Evolutionary conservation across 306 rosid species (phyloP).

Genomic region (Prunus mira): DNA sequence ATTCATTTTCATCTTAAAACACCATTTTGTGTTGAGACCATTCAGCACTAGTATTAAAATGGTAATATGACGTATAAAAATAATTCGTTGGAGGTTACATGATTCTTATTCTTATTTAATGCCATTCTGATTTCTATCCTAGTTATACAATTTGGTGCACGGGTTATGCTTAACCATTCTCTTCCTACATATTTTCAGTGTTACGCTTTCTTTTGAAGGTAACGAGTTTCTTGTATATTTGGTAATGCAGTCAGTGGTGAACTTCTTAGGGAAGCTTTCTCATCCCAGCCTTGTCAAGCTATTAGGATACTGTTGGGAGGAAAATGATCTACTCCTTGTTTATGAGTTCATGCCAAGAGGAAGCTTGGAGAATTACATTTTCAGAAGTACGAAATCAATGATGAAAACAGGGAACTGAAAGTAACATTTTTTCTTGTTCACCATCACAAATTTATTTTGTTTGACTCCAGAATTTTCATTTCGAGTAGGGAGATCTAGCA

Average conservation of each 20-base stretch:
- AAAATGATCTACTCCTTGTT: slow-evolving; percentile 71
- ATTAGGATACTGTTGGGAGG: slow-evolving; percentile 73
- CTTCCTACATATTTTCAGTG: background rate
- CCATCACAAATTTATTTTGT: background rate
- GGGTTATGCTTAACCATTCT: background rate
- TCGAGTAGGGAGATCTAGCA: slow-evolving; percentile 47
- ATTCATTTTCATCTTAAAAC: background rate
- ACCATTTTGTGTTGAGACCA: background rate
- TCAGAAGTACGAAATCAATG: slow-evolving; percentile 58
- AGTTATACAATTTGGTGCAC: background rate
- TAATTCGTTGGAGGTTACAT: too few species aligned
- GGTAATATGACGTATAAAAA: too few species aligned
- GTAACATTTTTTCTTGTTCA: background rate
- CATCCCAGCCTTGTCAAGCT: slow-evolving; percentile 86
- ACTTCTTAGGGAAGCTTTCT: slow-evolving; percentile 68
- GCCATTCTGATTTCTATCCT: background rate
- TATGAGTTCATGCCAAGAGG: slow-evolving; percentile 86
- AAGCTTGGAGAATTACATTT: slow-evolving; percentile 87
- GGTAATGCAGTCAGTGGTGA: slow-evolving; percentile 68
- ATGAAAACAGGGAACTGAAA: background rate
- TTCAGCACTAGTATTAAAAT: background rate
- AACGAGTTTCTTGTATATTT: background rate
- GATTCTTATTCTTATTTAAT: background rate
- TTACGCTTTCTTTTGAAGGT: background rate
- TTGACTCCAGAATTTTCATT: slow-evolving; percentile 5